phyloP scores from a whole-genome alignment of 345 rosid species.

The Pugionium cornutum region DNA sequence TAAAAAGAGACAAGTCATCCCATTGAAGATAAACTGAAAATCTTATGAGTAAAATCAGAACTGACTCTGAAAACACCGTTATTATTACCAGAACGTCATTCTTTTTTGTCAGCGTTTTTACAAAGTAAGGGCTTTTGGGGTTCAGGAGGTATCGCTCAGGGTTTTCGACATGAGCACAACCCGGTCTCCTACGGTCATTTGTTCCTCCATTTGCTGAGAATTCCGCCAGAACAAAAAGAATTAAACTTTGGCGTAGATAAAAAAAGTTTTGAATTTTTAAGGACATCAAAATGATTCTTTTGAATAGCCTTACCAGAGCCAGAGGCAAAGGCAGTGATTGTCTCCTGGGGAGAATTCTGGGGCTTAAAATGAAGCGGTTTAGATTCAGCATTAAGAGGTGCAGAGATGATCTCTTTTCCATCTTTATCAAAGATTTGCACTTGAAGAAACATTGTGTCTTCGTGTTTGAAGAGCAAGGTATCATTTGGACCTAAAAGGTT shows the following conservation, averaged over 20 bases:
- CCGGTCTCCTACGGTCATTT: neutral
- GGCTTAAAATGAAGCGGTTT: neutral
- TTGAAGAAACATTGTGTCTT: constrained; percentile 7
- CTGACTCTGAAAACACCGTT: neutral
- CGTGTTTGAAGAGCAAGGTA: constrained; percentile 24
- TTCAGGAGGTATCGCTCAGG: constrained; percentile 32
- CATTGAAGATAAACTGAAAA: neutral
- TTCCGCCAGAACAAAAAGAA: constrained; percentile 1
- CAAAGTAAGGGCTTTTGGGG: constrained; percentile 25
- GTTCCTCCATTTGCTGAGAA: constrained; percentile 23
- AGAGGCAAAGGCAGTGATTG: constrained; percentile 3
- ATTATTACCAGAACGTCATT: constrained; percentile 25
- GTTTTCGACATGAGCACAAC: neutral
- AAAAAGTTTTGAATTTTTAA: neutral
- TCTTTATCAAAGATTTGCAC: constrained; percentile 4
- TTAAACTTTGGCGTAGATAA: neutral
- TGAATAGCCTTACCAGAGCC: constrained; percentile 16
- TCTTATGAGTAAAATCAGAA: neutral
- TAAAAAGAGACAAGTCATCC: constrained; percentile 3
- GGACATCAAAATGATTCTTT: neutral
- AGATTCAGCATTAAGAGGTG: constrained; percentile 21
- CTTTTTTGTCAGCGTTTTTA: constrained; percentile 12
- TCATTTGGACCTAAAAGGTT: constrained; percentile 12
- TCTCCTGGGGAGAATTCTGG: neutral
- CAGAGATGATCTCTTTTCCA: constrained; percentile 4